Evolutionary conservation across 2,329 filamentous ascomycete genomes (phyloP).

Genomic region (Epichloe sylvatica): DNA sequence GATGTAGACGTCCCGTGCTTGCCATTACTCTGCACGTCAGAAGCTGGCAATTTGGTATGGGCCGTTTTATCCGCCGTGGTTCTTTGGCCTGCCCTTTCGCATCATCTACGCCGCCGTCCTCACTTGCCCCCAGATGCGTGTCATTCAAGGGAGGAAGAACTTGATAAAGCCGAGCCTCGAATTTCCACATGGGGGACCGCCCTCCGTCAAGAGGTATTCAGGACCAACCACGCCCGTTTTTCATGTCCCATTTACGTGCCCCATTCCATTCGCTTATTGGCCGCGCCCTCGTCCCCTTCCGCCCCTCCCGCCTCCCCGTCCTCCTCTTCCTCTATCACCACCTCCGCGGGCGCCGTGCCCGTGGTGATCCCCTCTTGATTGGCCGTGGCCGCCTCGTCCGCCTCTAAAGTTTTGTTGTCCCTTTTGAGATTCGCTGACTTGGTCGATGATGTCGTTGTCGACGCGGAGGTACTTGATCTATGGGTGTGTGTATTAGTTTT

Average conservation of each 20-base stretch:
- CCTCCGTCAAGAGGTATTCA: no score
- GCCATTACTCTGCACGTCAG: not conserved
- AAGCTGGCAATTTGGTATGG: no score
- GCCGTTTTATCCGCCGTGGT: no score
- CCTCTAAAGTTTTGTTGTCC: slow-evolving; percentile 52
- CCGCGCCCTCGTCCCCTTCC: slow-evolving; percentile 21
- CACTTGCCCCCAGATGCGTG: no score
- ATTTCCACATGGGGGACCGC: no score
- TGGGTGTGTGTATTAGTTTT: not conserved
- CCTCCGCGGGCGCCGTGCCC: slow-evolving; percentile 34
- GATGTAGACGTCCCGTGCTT: not conserved
- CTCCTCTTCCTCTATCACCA: slow-evolving; percentile 27
- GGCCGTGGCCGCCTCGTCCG: slow-evolving; percentile 46
- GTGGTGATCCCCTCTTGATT: slow-evolving; percentile 45
- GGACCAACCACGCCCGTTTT: no score
- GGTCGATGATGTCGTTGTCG: slow-evolving; percentile 89
- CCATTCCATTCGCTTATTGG: slow-evolving; percentile 3
- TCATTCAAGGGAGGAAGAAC: no score
- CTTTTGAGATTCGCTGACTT: slow-evolving; percentile 85
- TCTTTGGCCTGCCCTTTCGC: no score
- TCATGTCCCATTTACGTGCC: no score
- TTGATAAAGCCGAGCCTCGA: no score
- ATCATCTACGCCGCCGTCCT: no score
- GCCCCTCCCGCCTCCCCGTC: slow-evolving; percentile 25
- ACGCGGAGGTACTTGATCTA: slow-evolving; percentile 98